Evolutionary conservation across 75 land plant species (phyloP).

Genomic region (Pinus tabuliformis): DNA sequence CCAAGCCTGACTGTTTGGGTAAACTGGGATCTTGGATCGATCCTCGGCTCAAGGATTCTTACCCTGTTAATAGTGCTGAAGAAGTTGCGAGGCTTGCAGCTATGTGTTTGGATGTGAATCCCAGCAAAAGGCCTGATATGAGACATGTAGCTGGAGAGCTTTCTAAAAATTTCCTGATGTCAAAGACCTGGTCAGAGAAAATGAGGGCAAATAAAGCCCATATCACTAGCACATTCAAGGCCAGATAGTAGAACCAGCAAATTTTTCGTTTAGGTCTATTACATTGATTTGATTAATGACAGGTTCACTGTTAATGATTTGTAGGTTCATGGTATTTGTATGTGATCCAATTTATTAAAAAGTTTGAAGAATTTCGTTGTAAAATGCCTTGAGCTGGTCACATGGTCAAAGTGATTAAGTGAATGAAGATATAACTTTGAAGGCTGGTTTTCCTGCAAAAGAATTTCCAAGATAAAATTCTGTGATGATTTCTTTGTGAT

Average conservation of each 20-base stretch:
- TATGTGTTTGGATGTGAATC: constrained; percentile 7
- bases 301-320: too few species aligned
- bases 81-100: constrained; percentile 7
- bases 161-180: not conserved
- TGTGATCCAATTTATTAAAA: too few species aligned
- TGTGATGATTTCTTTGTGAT: too few species aligned
- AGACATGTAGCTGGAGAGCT: constrained; percentile 7
- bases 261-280: not conserved
- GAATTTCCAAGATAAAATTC: too few species aligned
- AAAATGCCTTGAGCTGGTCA: too few species aligned
- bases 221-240: constrained; percentile 6
- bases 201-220: constrained; percentile 1
- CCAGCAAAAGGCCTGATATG: constrained; percentile 9
- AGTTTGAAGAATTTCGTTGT: too few species aligned
- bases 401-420: too few species aligned
- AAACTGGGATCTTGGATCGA: constrained; percentile 10
- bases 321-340: too few species aligned
- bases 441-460: too few species aligned
- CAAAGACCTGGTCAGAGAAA: constrained; percentile 3
- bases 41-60: constrained; percentile 15
- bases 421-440: too few species aligned
- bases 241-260: not conserved
- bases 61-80: constrained; percentile 13
- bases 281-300: too few species aligned
- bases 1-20: not conserved